phyloP scores from a whole-genome alignment of 768 basidiomycete species.

The Guyanaporus albipodus region DNA sequence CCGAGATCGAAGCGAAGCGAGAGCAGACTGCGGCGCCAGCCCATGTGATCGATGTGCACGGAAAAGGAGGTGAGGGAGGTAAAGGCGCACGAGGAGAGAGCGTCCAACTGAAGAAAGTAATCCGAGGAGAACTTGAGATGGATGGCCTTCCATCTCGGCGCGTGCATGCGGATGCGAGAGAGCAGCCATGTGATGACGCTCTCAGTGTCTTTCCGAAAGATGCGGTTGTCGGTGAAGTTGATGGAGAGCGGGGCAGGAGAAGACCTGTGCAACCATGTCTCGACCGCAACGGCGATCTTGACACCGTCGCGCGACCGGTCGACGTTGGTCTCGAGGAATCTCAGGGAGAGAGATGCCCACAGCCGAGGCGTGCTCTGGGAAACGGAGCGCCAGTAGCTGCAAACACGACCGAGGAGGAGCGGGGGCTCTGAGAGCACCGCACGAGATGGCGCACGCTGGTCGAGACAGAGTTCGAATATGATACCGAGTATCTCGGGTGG shows the following conservation, averaged over 20 bases:
- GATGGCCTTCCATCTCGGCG: constrained; percentile 24
- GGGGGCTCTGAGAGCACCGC: constrained; percentile 13
- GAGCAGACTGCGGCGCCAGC: constrained; percentile 21
- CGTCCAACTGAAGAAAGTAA: constrained; percentile 18
- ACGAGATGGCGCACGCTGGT: not conserved
- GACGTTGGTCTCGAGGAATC: constrained; percentile 18
- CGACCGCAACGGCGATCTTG: constrained; percentile 12
- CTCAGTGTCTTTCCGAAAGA: constrained; percentile 25
- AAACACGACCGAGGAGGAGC: constrained; percentile 25
- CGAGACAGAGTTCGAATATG: constrained; percentile 23
- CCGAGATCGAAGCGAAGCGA: constrained; percentile 21
- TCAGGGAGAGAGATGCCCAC: constrained; percentile 25
- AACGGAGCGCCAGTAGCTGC: constrained; percentile 24
- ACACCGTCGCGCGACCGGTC: constrained; percentile 19
- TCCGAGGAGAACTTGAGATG: constrained; percentile 27
- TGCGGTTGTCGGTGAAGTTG: constrained; percentile 24
- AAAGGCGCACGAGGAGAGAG: constrained; percentile 20
- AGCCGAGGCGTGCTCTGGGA: constrained; percentile 16
- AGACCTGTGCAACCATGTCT: constrained; percentile 24
- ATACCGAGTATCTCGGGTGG: constrained; percentile 39
- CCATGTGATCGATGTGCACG: constrained; percentile 26
- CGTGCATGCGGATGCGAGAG: constrained; percentile 14
- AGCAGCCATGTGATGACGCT: constrained; percentile 18
- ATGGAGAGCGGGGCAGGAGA: constrained; percentile 21
- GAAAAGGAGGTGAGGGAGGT: constrained; percentile 22